A percentile compares a stretch with the other conserved stretches of the same genome.
Conservation (phyloP, 2,329 filamentous ascomycete genomes). For the Cucurbitaria berberidis region DNA sequence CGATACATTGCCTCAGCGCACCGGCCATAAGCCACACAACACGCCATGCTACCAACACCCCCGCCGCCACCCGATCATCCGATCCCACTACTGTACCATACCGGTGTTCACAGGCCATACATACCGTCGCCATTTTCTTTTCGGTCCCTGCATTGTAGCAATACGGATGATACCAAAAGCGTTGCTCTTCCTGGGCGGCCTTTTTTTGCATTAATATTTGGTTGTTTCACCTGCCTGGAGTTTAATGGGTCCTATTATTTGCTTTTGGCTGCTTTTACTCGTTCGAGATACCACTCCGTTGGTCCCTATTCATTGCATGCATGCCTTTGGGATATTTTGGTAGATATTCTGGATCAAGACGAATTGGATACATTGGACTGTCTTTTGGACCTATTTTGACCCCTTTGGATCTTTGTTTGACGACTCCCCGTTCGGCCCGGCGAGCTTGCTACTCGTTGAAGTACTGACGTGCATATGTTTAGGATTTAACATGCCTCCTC, state of each 20-base stretch:
- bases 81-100: neutral
- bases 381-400: neutral
- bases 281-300: conserved; percentile 30
- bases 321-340: neutral
- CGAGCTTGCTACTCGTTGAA: too few species aligned
- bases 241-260: neutral
- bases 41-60: neutral
- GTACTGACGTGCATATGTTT: too few species aligned
- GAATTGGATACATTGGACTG: neutral
- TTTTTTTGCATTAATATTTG: conserved; percentile 15
- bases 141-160: conserved; percentile 10
- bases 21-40: neutral
- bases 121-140: neutral
- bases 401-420: neutral
- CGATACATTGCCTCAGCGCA: neutral
- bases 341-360: neutral
- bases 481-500: too few species aligned
- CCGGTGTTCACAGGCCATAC: neutral
- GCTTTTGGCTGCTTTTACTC: neutral
- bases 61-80: neutral
- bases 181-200: conserved; percentile 7
- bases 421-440: neutral
- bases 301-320: conserved; percentile 1
- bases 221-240: neutral
- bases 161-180: conserved; percentile 17